phyloP scores from a whole-genome alignment of 495 filamentous ascomycete genomes.

The Aspergillus funiculosus region DNA sequence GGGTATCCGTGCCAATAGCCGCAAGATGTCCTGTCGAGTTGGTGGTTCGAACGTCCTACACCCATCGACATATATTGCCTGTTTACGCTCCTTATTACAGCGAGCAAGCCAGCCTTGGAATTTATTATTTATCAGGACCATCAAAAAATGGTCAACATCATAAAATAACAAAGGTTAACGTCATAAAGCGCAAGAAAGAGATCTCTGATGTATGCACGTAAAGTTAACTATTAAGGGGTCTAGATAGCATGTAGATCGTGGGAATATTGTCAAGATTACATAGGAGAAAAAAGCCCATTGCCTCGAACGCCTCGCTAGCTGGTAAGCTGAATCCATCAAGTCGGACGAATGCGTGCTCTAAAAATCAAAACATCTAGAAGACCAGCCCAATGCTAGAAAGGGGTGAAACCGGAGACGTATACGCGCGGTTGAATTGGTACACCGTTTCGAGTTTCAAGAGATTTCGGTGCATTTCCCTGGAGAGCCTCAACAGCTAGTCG shows the following conservation, averaged over 20 bases:
- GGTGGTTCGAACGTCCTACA: too few relatives aligned
- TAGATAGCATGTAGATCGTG: neutral
- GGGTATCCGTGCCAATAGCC: too few relatives aligned
- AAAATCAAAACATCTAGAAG: neutral
- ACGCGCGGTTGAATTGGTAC: slow-evolving; percentile 21
- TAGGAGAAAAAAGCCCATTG: neutral
- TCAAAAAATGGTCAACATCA: too few relatives aligned
- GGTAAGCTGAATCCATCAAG: neutral
- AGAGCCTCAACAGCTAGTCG: slow-evolving; percentile 25
- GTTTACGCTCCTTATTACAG: too few relatives aligned
- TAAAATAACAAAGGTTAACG: too few relatives aligned
- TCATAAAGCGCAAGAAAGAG: too few relatives aligned
- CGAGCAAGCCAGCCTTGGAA: too few relatives aligned
- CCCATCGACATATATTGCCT: too few relatives aligned
- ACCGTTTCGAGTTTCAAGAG: slow-evolving; percentile 20
- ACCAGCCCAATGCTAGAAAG: slow-evolving; percentile 7
- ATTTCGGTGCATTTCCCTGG: slow-evolving; percentile 22
- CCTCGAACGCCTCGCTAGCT: slow-evolving; percentile 6
- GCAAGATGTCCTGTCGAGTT: too few relatives aligned
- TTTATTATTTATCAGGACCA: too few relatives aligned
- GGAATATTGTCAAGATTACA: neutral
- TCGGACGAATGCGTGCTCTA: neutral
- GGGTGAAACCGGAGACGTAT: slow-evolving; percentile 23
- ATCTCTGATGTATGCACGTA: too few relatives aligned
- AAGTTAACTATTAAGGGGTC: too few relatives aligned